Evolutionary conservation across 208 protist species (phyloP).

Genomic region (Leptomonas pyrrhocoris): DNA sequence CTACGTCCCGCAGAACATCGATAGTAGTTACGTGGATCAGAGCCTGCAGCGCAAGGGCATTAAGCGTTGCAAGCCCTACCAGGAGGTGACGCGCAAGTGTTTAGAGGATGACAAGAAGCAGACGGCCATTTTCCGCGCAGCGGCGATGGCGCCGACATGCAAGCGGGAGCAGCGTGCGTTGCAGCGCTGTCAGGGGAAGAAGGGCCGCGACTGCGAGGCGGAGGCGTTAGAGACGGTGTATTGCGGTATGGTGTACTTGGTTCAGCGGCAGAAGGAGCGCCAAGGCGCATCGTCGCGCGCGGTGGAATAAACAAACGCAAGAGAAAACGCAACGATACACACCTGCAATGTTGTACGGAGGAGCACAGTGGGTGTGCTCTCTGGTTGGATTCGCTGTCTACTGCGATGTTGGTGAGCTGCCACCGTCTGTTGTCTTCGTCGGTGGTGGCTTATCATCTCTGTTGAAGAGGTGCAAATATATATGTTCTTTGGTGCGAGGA

Average conservation of each 20-base stretch:
- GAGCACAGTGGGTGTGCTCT: too few relatives aligned
- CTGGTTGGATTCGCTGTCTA: too few relatives aligned
- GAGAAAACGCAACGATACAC: background rate
- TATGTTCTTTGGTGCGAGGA: too few relatives aligned
- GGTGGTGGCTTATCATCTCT: too few relatives aligned
- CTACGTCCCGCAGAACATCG: conserved; percentile 75
- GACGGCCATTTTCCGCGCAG: conserved; percentile 68
- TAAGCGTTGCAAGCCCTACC: conserved; percentile 74
- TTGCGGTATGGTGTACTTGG: conserved; percentile 84
- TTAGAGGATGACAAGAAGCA: conserved; percentile 86
- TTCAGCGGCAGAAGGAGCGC: conserved; percentile 64
- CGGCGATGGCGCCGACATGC: conserved; percentile 63
- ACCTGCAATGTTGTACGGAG: background rate
- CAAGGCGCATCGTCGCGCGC: conserved; percentile 10
- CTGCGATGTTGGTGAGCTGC: too few relatives aligned
- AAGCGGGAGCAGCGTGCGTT: conserved; percentile 58
- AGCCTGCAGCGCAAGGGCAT: conserved; percentile 78
- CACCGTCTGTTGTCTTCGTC: too few relatives aligned
- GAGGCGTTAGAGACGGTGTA: conserved; percentile 83
- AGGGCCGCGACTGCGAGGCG: conserved; percentile 69
- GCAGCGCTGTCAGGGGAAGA: conserved; percentile 52
- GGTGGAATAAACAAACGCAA: conserved; percentile 6
- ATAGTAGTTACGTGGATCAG: conserved; percentile 82
- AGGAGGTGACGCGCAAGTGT: conserved; percentile 65
- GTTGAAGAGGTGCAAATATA: too few relatives aligned